A percentile compares a stretch with the other conserved stretches of the same genome.
phyloP scores from a whole-genome alignment of 2,329 filamentous ascomycete species.

The Exutisphaerella laricina region DNA sequence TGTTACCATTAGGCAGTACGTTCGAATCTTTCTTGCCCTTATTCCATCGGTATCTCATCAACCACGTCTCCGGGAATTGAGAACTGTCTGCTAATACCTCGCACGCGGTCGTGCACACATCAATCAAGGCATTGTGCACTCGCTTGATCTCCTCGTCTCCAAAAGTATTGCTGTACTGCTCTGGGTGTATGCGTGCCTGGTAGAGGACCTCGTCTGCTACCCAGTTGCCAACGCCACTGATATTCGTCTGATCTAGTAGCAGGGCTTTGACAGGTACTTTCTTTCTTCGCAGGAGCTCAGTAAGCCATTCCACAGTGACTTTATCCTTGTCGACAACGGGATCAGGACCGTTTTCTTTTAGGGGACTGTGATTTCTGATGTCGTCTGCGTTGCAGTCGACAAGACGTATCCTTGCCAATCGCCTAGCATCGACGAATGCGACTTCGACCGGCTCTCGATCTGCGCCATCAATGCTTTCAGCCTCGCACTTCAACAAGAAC shows the following conservation, averaged over 20 bases:
- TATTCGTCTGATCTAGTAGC: constrained; percentile 77
- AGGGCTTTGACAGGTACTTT: constrained; percentile 85
- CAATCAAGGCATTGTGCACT: constrained; percentile 66
- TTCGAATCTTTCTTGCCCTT: constrained; percentile 73
- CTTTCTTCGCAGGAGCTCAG: constrained; percentile 64
- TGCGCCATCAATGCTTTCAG: constrained; percentile 22
- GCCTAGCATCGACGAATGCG: constrained; percentile 78
- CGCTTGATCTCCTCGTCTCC: constrained; percentile 62
- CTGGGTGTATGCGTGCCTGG: constrained; percentile 81
- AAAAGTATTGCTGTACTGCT: constrained; percentile 86
- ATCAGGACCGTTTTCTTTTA: constrained; percentile 91
- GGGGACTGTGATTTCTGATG: constrained; percentile 69
- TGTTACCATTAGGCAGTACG: constrained; percentile 74
- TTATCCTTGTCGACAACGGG: constrained; percentile 75
- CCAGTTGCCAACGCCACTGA: constrained; percentile 96
- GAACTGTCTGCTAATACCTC: constrained; percentile 75
- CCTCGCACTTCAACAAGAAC: constrained; percentile 62
- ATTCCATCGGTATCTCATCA: constrained; percentile 57
- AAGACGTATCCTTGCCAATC: constrained; percentile 73
- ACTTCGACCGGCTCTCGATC: constrained; percentile 50
- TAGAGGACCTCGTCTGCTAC: constrained; percentile 93
- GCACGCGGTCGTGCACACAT: constrained; percentile 75
- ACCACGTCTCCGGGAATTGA: constrained; percentile 78
- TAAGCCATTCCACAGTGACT: constrained; percentile 71
- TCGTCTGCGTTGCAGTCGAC: constrained; percentile 72